A percentile compares a stretch with the other conserved stretches of the same genome.
These are phyloP conservation scores for Trametes hirsuta DNA, from an alignment of 1,284 basidiomycete genomes.

Conservation along the genomic window DNA sequence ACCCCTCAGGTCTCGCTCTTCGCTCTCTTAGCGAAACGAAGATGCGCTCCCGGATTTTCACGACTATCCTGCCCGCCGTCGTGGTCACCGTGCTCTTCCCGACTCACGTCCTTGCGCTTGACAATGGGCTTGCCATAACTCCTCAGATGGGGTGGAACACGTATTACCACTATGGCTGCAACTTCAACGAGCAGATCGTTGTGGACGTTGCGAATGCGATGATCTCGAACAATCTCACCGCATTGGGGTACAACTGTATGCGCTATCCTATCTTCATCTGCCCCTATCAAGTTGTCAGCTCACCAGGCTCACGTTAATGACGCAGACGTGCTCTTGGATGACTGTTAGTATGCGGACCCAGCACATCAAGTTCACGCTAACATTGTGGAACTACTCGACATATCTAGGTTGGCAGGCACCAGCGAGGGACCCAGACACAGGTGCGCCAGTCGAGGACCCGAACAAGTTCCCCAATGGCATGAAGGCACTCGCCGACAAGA, in stretches of 20 bases:
- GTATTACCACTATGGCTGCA: constrained; percentile 36
- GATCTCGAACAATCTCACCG: constrained; percentile 24
- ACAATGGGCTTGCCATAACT: constrained; percentile 36
- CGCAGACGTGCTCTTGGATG: too few relatives aligned
- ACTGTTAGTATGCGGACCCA: too few relatives aligned
- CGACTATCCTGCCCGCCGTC: too few relatives aligned
- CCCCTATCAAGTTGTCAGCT: too few relatives aligned
- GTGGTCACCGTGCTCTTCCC: too few relatives aligned
- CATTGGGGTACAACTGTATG: constrained; percentile 23
- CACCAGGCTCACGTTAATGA: too few relatives aligned
- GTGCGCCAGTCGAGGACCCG: constrained; percentile 35
- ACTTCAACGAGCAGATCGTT: constrained; percentile 32
- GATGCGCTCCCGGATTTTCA: too few relatives aligned
- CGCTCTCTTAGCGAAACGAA: too few relatives aligned
- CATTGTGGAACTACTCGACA: too few relatives aligned
- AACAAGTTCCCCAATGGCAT: constrained; percentile 46
- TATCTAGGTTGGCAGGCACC: constrained; percentile 32
- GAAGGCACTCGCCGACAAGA: constrained; percentile 39
- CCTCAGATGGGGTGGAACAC: constrained; percentile 40
- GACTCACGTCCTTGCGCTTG: neutral
- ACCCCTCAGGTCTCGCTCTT: too few relatives aligned
- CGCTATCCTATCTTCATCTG: too few relatives aligned
- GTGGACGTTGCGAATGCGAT: constrained; percentile 31
- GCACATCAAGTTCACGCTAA: too few relatives aligned
- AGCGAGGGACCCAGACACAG: constrained; percentile 27